phyloP scores from a whole-genome alignment of 2,329 filamentous ascomycete species.

The Parascedosporium putredinis region DNA sequence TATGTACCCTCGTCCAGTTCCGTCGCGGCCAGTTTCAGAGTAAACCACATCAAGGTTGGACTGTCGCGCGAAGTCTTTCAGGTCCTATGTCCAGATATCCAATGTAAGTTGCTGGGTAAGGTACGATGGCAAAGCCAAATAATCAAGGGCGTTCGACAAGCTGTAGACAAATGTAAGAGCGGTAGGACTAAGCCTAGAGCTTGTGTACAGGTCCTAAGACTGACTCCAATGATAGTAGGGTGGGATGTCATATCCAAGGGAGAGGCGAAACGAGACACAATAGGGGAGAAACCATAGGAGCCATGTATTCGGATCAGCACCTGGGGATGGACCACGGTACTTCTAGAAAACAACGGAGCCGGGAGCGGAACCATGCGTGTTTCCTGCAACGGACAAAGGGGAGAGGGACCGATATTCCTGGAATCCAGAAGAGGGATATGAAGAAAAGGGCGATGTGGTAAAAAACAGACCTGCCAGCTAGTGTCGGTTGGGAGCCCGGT shows the following conservation, averaged over 20 bases:
- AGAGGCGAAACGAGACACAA: neutral
- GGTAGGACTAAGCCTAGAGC: neutral
- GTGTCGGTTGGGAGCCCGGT: slow-evolving; percentile 94
- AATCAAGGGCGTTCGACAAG: neutral
- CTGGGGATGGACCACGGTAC: neutral
- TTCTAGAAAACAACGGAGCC: neutral
- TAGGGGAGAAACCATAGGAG: neutral
- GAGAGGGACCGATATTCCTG: slow-evolving; percentile 23
- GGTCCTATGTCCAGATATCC: slow-evolving; percentile 75
- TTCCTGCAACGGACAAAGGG: neutral
- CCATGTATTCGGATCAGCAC: neutral
- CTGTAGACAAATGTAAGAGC: neutral
- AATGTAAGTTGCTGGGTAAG: slow-evolving; percentile 69
- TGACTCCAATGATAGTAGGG: neutral
- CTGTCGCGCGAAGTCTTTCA: slow-evolving; percentile 98
- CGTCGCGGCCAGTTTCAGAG: slow-evolving; percentile 87
- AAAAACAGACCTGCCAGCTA: slow-evolving; percentile 99
- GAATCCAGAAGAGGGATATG: slow-evolving; percentile 24
- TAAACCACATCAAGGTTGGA: slow-evolving; percentile 97
- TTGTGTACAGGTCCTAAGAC: neutral
- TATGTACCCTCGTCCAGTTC: slow-evolving; percentile 74
- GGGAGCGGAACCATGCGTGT: neutral
- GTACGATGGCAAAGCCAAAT: neutral
- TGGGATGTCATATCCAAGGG: neutral
- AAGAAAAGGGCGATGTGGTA: slow-evolving; percentile 45